Evolutionary conservation across 1,139 yeast genomes (phyloP), one percentile per base, ranked within the genome.

Genomic region (Nakaseomyces glabratus): DNA sequence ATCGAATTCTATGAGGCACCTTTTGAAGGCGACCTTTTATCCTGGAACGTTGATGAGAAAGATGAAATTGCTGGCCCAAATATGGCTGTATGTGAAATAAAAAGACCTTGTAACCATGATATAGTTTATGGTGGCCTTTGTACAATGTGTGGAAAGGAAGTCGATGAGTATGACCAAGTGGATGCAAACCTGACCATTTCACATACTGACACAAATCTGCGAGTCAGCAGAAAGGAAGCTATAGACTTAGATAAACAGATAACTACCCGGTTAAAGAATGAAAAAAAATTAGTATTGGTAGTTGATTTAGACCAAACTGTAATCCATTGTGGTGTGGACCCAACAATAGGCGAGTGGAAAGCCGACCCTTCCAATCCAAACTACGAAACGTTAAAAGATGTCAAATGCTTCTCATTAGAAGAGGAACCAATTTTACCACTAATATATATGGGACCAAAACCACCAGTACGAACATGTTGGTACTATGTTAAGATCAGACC

Each of bases 281-380:
- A 76, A 38, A 64, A 69, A 41, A 85, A 82, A 52, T 67, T 90
- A 45, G 86, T 90, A 28, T 66, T 90, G 39, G 98, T 90, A 33
- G 99, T 90, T 9, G 99, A 90, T 64, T 67, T 90, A 43, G 99
- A 90, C 62, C 98, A 93, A 59, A 93, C 98, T 0, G 94, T 90
- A 6, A 90, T 90, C 24, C 99, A 90, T 55, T 95, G 97, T 24
- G 90, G 97, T 3, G 96, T 88, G 16, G 98, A 90, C 55, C 96
- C 97, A 1, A 86, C 96, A 0, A 94, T 90, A 24, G 93, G 93
- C 1, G 95, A 85, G 54, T 90, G 98, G 98, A 88, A 84, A 67
- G 68, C 69, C 41, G 96, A 90, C 50, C 80, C 88, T 2, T 57
- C 67, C 4, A 84, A 85, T 49, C 95, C 96, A 11, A 86, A 90